Evolutionary conservation across 352 stramenopile genomes (phyloP).

Genomic region (Phytophthora megakarya): DNA sequence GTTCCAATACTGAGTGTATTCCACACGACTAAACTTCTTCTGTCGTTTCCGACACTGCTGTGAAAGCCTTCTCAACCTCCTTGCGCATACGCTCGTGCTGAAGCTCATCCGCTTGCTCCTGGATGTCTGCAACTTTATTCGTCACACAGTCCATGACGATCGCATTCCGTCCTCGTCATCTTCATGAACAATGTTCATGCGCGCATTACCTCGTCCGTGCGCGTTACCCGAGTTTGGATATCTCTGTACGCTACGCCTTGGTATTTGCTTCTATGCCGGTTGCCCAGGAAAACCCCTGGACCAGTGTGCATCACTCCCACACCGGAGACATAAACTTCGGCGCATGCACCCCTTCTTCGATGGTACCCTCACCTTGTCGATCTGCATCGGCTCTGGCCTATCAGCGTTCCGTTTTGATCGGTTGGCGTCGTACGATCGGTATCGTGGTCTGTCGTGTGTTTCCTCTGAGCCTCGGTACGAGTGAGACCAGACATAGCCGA

Average conservation of each 20-base stretch:
- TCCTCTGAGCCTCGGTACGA: too few relatives aligned
- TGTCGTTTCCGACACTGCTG: too few relatives aligned
- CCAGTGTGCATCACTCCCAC: too few relatives aligned
- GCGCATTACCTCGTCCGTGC: background rate
- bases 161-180: background rate
- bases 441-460: slow-evolving; percentile 3
- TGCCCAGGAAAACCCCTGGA: too few relatives aligned
- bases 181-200: slow-evolving; percentile 13
- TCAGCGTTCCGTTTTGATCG: slow-evolving; percentile 3
- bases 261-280: too few relatives aligned
- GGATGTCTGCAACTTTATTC: slow-evolving; percentile 4
- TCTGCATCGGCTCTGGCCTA: slow-evolving; percentile 20
- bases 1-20: too few relatives aligned
- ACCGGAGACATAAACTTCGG: too few relatives aligned
- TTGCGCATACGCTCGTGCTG: background rate
- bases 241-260: background rate
- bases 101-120: slow-evolving; percentile 5
- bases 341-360: background rate
- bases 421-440: slow-evolving; percentile 20
- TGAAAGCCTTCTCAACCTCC: background rate
- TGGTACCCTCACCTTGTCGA: slow-evolving; percentile 1
- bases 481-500: slow-evolving; percentile 11
- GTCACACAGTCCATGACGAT: slow-evolving; percentile 8
- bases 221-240: background rate
- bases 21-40: too few relatives aligned